phyloP scores from a whole-genome alignment of 73 alveolate genomes.

The Paramecium sexaurelia region DNA sequence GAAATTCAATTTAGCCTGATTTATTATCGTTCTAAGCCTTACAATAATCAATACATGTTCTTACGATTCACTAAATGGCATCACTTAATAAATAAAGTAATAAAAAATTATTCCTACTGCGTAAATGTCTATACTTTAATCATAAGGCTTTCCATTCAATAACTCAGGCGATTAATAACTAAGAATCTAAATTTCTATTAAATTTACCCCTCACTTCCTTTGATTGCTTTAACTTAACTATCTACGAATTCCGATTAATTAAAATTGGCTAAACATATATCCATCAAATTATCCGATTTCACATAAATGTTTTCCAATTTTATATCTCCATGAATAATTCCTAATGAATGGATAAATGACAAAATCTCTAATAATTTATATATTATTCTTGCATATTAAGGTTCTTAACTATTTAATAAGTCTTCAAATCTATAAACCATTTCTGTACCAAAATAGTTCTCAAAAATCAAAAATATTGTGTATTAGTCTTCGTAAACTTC shows the following conservation, averaged over 20 bases:
- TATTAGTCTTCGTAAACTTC: constrained; percentile 79
- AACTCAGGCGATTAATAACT: constrained; percentile 55
- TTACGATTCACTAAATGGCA: constrained; percentile 54
- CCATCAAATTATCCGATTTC: constrained; percentile 24
- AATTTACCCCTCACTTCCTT: constrained; percentile 46
- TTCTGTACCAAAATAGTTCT: constrained; percentile 76
- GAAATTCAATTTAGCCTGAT: constrained; percentile 19
- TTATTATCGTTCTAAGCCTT: constrained; percentile 28
- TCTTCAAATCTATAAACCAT: constrained; percentile 68
- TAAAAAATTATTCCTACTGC: constrained; percentile 41
- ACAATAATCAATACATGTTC: constrained; percentile 46
- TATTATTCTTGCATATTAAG: constrained; percentile 12
- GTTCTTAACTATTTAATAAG: constrained; percentile 27
- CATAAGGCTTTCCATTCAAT: constrained; percentile 13
- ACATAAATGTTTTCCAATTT: constrained; percentile 18
- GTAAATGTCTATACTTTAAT: constrained; percentile 7
- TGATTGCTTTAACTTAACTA: neutral
- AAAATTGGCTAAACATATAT: constrained; percentile 38
- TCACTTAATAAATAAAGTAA: constrained; percentile 30
- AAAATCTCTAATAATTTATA: constrained; percentile 16
- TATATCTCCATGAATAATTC: constrained; percentile 43
- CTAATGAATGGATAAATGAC: neutral
- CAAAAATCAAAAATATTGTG: constrained; percentile 73
- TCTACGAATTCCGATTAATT: constrained; percentile 21
- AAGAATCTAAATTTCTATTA: neutral